Percentiles rank a stretch among this genome's conserved stretches.
phyloP scores from a whole-genome alignment of 2,329 filamentous ascomycete species.

The Diaporthe citriasiana region DNA sequence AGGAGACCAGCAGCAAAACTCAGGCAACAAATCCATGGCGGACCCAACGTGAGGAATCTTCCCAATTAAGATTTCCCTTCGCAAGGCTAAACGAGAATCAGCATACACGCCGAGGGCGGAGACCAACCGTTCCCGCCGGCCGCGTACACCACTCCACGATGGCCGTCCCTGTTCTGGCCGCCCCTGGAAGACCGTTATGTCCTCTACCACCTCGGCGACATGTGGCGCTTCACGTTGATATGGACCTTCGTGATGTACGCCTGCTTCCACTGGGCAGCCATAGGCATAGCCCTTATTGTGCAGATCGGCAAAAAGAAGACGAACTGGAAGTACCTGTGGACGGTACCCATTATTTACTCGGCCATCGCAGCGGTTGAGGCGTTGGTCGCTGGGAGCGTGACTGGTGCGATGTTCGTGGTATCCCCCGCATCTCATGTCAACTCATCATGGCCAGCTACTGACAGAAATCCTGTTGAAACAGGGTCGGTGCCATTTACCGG shows the following conservation, averaged over 20 bases:
- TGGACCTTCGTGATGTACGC: slow-evolving; percentile 89
- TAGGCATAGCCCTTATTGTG: slow-evolving; percentile 78
- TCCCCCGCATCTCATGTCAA: neutral
- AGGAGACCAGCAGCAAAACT: neutral
- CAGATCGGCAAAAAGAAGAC: slow-evolving; percentile 72
- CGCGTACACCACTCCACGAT: slow-evolving; percentile 77
- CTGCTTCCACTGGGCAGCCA: slow-evolving; percentile 80
- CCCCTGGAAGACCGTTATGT: slow-evolving; percentile 66
- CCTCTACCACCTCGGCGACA: slow-evolving; percentile 81
- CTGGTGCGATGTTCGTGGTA: slow-evolving; percentile 79
- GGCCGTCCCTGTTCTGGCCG: slow-evolving; percentile 87
- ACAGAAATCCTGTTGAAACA: slow-evolving; percentile 52
- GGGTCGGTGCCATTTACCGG: slow-evolving; percentile 84
- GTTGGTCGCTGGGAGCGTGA: slow-evolving; percentile 83
- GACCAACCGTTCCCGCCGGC: slow-evolving; percentile 55
- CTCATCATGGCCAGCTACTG: neutral
- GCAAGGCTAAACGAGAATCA: slow-evolving; percentile 21
- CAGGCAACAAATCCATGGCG: slow-evolving; percentile 19
- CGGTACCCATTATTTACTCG: slow-evolving; percentile 78
- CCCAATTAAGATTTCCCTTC: too few species aligned
- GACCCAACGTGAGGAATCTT: slow-evolving; percentile 20
- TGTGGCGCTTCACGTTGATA: slow-evolving; percentile 88
- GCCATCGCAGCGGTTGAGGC: slow-evolving; percentile 82
- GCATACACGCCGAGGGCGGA: slow-evolving; percentile 39
- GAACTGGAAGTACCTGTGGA: slow-evolving; percentile 75